Evolutionary conservation across 257 asterid genomes (phyloP), one percentile per base, ranked within the genome.

Genomic region (Nicotiana sylvestris): DNA sequence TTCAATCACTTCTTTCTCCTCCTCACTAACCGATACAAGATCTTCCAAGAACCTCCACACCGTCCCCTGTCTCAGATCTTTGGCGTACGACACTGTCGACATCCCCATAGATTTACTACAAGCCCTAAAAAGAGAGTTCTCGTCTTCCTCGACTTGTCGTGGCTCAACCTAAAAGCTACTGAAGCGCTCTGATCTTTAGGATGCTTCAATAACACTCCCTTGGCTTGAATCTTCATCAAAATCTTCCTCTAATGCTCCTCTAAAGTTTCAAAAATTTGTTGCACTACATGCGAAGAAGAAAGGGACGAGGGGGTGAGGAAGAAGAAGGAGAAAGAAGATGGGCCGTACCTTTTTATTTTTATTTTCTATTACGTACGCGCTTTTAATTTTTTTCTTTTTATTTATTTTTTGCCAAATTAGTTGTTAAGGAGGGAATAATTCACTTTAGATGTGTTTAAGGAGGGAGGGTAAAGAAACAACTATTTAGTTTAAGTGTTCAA

Each of bases 61-160:
- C 81, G 94, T 86, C 88, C 97, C 74, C 81, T 81, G 32, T 83
- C 98, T 85, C 43, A 93, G 89, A 74, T 92, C 98, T 70, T 90
- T 93, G 81, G 60, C 21, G n/a, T 35, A 64, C 11, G 95, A 89
- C 91, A 81, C 67, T 8, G 64, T 62, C 7, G 64, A 56, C 11
- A 81, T 56, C 4, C 91, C 81, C 93, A 93, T 90, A 3, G 97
- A 90, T 86, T 89, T 87, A 62, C 86, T 90, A 53, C 97, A 91
- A 39, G 98, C 94, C 82, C 97, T 93, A 85, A 96, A 96, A 29
- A 94, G 88, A 79, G 95, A 94, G 84, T 94, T 94, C 0, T 97
- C 98, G 83, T 96, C 98, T 46, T 95, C 86, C 81, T 91, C 94
- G 69, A 96, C 98, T 88, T 98, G 65, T 97, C 98, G 85, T 96